Evolutionary conservation across 345 rosid species (phyloP).

Genomic region (Viola odorata): DNA sequence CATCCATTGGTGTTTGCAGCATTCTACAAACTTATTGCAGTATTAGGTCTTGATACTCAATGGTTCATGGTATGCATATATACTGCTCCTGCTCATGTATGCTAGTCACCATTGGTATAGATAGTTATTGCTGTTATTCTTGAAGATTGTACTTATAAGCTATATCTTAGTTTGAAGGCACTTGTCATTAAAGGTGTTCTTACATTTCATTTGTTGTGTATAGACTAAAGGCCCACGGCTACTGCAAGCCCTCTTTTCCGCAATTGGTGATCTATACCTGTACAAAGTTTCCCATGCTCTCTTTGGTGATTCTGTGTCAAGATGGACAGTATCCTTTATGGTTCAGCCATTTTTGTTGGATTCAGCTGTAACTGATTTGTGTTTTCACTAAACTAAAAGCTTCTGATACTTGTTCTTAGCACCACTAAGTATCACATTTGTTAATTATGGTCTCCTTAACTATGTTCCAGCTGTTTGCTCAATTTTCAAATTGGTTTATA

Average conservation of each 20-base stretch:
- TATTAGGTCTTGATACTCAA: conserved; percentile 38
- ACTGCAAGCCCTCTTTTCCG: conserved; percentile 75
- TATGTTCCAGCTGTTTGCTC: conserved; percentile 57
- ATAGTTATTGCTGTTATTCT: background rate
- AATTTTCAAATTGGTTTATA: conserved; percentile 78
- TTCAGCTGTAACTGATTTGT: background rate
- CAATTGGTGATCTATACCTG: conserved; percentile 77
- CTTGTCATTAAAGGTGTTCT: background rate
- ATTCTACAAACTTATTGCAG: conserved; percentile 56
- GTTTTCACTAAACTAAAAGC: background rate
- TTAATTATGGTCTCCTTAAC: conserved; percentile 43
- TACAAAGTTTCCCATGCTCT: conserved; percentile 58
- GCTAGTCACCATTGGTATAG: background rate
- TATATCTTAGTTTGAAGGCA: too few species aligned
- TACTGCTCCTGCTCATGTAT: background rate
- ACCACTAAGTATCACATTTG: background rate
- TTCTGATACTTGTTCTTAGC: background rate
- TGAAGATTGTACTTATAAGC: background rate
- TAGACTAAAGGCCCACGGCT: conserved; percentile 72
- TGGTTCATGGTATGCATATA: conserved; percentile 45
- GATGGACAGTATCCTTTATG: conserved; percentile 80
- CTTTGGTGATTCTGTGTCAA: conserved; percentile 53
- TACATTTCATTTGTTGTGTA: conserved; percentile 12
- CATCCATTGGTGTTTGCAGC: conserved; percentile 69
- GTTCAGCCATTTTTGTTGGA: too few species aligned